Evolutionary conservation across 768 basidiomycete genomes (phyloP).

Genomic region (Rhizopogon rudus): DNA sequence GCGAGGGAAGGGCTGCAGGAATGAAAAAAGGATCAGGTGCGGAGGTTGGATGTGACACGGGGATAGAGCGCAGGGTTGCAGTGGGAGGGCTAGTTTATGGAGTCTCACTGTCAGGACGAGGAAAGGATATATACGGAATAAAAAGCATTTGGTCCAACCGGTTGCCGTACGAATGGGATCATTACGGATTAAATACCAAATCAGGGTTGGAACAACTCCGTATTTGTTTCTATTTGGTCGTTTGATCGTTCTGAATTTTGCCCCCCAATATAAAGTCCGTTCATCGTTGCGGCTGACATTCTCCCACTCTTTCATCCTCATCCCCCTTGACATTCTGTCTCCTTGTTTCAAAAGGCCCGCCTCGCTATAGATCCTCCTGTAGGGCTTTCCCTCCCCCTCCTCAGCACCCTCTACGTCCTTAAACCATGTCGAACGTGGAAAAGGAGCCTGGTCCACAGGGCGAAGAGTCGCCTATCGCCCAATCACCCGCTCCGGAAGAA

Average conservation of each 20-base stretch:
- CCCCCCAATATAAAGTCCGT: conserved; percentile 30
- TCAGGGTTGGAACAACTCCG: neutral
- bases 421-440: conserved; percentile 38
- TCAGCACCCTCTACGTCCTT: neutral
- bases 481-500: conserved; percentile 18
- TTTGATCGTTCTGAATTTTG: conserved; percentile 24
- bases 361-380: conserved; percentile 23
- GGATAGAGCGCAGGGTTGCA: neutral
- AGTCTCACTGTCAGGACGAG: conserved; percentile 6
- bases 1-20: too few species aligned
- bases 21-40: too few species aligned
- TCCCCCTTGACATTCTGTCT: conserved; percentile 7
- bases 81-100: too few species aligned
- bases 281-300: conserved; percentile 18
- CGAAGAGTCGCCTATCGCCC: conserved; percentile 35
- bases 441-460: conserved; percentile 64
- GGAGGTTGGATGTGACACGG: neutral
- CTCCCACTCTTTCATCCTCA: conserved; percentile 27
- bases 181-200: conserved; percentile 17
- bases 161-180: conserved; percentile 11
- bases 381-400: conserved; percentile 15
- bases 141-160: too few species aligned
- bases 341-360: conserved; percentile 9
- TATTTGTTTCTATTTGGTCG: conserved; percentile 22
- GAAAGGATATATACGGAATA: conserved; percentile 19